Percentiles rank a stretch among this genome's conserved stretches.
Conservation (phyloP, 257 asterid species). For the Lycium ferocissimum region DNA sequence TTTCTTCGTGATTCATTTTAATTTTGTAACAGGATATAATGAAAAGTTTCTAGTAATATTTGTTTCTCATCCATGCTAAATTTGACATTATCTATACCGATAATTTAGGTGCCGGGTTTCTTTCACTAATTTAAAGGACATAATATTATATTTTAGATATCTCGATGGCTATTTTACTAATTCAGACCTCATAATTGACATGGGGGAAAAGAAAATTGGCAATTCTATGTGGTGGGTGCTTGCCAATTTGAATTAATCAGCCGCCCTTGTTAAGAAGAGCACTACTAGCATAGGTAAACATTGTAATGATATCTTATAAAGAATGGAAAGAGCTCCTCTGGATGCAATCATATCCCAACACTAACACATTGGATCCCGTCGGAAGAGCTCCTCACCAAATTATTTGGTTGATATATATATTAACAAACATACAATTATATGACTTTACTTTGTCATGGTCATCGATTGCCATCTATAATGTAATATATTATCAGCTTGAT, state of each 20-base stretch:
- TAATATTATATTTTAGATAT: background rate
- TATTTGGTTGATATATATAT: conserved; percentile 27
- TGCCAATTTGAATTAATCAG: conserved; percentile 21
- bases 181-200: conserved; percentile 19
- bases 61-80: conserved; percentile 13
- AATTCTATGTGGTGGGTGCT: background rate
- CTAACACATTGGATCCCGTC: background rate
- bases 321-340: conserved; percentile 6
- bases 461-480: background rate
- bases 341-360: background rate
- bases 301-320: background rate
- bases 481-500: background rate
- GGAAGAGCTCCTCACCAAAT: conserved; percentile 20
- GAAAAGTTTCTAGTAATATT: background rate
- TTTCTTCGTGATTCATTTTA: background rate
- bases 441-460: conserved; percentile 11
- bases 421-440: conserved; percentile 22
- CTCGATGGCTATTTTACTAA: background rate
- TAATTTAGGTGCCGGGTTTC: conserved; percentile 13
- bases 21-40: background rate
- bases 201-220: background rate
- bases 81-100: background rate
- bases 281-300: background rate
- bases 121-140: background rate
- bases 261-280: conserved; percentile 9